Base-by-base conservation (phyloP, 1,284 basidiomycete genomes). In the Fomes fomentarius region DNA sequence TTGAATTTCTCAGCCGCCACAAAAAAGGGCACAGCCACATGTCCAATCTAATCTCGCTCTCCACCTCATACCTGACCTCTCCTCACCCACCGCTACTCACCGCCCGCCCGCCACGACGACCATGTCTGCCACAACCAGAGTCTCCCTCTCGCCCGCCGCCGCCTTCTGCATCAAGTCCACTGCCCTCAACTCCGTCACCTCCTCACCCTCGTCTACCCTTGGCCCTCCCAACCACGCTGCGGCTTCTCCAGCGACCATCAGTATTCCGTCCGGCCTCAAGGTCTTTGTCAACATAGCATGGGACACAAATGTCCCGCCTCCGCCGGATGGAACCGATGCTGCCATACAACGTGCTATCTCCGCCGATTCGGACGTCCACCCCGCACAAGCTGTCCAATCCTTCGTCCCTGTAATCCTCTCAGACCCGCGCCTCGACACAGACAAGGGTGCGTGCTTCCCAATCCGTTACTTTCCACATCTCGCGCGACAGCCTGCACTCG, bases 401-500 rank as follows among this genome's bases (percentile, higher is more conserved):
- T 84, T 81, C 63, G 79, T 91, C 14, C 89, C 89, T 9, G 79
- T 89, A 28, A 72, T 92, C n/a, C 80, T 90, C 2, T 89, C 87
- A 2, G 82, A 86, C 45, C 80, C 79, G 0, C 75, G 83, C 22
- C 68, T 76, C 48, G 87, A 84, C 58, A 74, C 65, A 24, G 89
- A 92, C 71, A 91, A 89, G 82, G 81, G 89, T 87, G 38, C 54
- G 75, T 62, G 41, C 57, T 11, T 22, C 28, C 25, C 56, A 50
- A 22, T 37, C 26, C 47, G 22, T 25, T 24, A 1, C 2, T 25
- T 5, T 17, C 21, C n/a, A n/a, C n/a, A n/a, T n/a, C n/a, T n/a
- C n/a, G n/a, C 28, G 28, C 6, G 7, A 30, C 28, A 30, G 28
- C 28, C 6, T 15, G 24, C 6, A 1, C 10, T 28, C 41, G 6